These are phyloP conservation scores for Pelargonium cotyledonis DNA, from an alignment of 441 rosid genomes.

Conservation along the genomic window DNA sequence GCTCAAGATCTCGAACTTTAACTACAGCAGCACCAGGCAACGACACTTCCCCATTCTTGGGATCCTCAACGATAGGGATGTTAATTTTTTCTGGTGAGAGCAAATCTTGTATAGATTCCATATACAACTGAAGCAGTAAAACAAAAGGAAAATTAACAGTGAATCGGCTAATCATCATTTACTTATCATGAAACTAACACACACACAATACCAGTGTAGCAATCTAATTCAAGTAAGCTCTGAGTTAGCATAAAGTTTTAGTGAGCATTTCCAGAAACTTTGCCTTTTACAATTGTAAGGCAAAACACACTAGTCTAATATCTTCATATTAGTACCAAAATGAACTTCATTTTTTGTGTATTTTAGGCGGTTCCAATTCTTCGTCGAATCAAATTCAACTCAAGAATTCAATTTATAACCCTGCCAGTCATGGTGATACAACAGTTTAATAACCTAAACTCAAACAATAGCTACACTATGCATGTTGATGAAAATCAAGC, in stretches of 20 bases:
- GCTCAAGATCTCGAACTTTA: conserved; percentile 74
- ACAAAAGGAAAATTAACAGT: conserved; percentile 6
- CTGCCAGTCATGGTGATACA: background rate
- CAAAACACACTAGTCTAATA: background rate
- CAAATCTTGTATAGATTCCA: conserved; percentile 98
- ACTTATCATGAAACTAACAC: background rate
- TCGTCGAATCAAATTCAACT: background rate
- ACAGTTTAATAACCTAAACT: background rate
- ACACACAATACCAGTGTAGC: background rate
- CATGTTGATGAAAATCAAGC: no score
- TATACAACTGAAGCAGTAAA: conserved; percentile 63
- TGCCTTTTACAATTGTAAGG: no score
- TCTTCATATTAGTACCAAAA: background rate
- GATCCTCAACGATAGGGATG: conserved; percentile 85
- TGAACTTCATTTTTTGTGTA: no score
- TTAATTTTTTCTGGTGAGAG: conserved; percentile 82
- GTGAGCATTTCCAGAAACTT: background rate
- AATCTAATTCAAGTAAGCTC: background rate
- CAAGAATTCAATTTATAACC: background rate
- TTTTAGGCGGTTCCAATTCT: background rate
- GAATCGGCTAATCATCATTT: background rate
- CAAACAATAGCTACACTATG: no score
- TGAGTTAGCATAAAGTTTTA: background rate
- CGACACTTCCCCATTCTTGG: conserved; percentile 90
- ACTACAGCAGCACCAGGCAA: conserved; percentile 77